Percentiles rank a stretch among this genome's conserved stretches.
Evolutionary conservation across 768 basidiomycete genomes (phyloP).

Genomic region (Naematelia aurantialba): DNA sequence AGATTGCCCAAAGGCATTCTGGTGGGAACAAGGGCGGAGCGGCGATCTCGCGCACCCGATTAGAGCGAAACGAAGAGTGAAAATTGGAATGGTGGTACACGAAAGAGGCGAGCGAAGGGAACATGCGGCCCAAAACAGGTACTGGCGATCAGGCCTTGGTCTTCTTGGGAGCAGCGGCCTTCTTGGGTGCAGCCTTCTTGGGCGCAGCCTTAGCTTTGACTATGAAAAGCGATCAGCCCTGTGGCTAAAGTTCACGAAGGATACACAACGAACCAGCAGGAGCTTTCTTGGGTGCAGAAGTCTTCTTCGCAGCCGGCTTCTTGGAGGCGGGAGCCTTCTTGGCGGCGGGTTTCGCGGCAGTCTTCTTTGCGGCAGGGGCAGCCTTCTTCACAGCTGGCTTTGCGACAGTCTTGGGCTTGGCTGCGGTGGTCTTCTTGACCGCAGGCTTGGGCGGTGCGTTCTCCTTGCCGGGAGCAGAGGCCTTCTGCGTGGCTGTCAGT

Average conservation of each 20-base stretch:
- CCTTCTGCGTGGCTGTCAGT: slow-evolving; percentile 16
- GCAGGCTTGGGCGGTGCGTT: slow-evolving; percentile 41
- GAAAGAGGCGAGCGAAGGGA: not conserved
- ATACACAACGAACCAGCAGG: slow-evolving; percentile 24
- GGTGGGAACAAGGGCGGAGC: not conserved
- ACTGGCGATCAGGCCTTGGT: slow-evolving; percentile 4
- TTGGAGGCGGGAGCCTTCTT: slow-evolving; percentile 54
- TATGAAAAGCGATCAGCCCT: slow-evolving; percentile 11
- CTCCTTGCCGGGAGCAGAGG: slow-evolving; percentile 49
- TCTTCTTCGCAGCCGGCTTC: slow-evolving; percentile 43
- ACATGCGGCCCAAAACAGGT: not conserved
- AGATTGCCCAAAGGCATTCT: too few relatives aligned
- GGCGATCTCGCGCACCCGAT: not conserved
- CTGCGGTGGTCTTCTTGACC: slow-evolving; percentile 30
- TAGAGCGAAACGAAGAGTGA: not conserved
- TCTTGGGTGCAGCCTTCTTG: slow-evolving; percentile 38
- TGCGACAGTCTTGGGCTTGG: slow-evolving; percentile 32
- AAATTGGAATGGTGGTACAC: not conserved
- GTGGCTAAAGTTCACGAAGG: not conserved
- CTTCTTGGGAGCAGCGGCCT: slow-evolving; percentile 41
- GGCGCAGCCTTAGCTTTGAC: slow-evolving; percentile 47
- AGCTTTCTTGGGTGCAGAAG: slow-evolving; percentile 41
- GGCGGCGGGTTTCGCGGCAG: slow-evolving; percentile 41
- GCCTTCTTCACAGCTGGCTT: slow-evolving; percentile 51
- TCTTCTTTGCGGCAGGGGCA: slow-evolving; percentile 55